Evolutionary conservation across 768 basidiomycete species (phyloP).

Genomic region (Boletus subparvulus): DNA sequence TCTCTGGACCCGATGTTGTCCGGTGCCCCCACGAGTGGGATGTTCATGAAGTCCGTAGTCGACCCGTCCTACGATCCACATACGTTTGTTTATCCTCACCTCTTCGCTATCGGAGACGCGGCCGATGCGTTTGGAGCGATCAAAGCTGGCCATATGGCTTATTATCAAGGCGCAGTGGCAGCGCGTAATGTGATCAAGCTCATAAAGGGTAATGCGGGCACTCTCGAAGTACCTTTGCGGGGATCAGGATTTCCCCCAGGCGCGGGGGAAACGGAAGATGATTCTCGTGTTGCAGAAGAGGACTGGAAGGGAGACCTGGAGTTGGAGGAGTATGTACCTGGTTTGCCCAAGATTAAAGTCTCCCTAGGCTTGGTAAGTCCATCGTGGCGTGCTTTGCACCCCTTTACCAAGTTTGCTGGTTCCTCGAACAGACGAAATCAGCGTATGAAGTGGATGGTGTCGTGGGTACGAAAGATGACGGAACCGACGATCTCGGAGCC

Average conservation of each 20-base stretch:
- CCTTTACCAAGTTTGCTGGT: neutral
- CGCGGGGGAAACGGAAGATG: neutral
- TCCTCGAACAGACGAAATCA: constrained; percentile 34
- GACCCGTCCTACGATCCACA: constrained; percentile 22
- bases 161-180: constrained; percentile 51
- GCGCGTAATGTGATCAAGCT: constrained; percentile 54
- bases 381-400: neutral
- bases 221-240: neutral
- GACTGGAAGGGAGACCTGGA: neutral
- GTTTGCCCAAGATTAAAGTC: constrained; percentile 57
- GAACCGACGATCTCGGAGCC: constrained; percentile 48
- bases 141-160: constrained; percentile 58
- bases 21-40: neutral
- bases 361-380: constrained; percentile 55
- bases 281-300: neutral
- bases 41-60: neutral
- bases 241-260: neutral
- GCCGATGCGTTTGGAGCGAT: constrained; percentile 66
- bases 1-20: neutral
- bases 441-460: constrained; percentile 48
- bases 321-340: constrained; percentile 48
- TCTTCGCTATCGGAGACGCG: constrained; percentile 63
- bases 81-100: constrained; percentile 41
- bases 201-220: constrained; percentile 26
- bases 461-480: constrained; percentile 45